Percentiles rank a stretch among this genome's conserved stretches.
Evolutionary conservation across 2,329 filamentous ascomycete genomes (phyloP).

Genomic region (Trichophyton verrucosum): DNA sequence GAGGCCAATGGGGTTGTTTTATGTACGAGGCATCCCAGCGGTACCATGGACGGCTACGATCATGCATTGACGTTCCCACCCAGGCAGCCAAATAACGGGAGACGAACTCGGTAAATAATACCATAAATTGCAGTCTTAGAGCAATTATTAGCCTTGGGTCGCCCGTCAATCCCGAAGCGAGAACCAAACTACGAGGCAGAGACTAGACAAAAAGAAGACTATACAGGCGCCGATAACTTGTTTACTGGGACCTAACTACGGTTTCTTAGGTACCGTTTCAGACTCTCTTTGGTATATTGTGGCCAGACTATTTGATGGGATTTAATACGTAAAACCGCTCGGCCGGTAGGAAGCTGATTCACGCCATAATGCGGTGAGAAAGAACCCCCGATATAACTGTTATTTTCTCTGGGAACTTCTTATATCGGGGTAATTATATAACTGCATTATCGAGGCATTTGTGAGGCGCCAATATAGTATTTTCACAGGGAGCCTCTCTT

Average conservation of each 20-base stretch:
- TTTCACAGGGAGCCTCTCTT: background rate
- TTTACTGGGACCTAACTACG: background rate
- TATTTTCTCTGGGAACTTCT: background rate
- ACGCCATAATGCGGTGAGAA: background rate
- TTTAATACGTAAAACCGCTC: background rate
- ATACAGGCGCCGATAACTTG: background rate
- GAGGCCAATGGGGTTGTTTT: constrained; percentile 3
- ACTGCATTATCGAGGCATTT: background rate
- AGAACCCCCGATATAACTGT: background rate
- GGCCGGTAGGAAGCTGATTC: background rate
- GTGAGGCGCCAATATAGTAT: background rate
- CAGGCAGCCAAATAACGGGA: background rate
- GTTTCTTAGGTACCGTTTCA: background rate
- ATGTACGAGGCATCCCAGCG: background rate
- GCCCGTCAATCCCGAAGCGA: background rate
- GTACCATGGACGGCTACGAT: background rate
- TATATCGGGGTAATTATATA: background rate
- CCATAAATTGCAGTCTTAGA: background rate
- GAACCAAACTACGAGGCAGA: background rate
- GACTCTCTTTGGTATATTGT: background rate
- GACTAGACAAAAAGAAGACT: background rate
- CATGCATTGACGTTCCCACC: constrained; percentile 1
- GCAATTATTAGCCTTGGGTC: background rate
- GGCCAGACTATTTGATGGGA: background rate
- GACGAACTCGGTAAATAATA: background rate